Base-by-base conservation (phyloP, 2,329 filamentous ascomycete genomes). In the Shiraia bambusicola region DNA sequence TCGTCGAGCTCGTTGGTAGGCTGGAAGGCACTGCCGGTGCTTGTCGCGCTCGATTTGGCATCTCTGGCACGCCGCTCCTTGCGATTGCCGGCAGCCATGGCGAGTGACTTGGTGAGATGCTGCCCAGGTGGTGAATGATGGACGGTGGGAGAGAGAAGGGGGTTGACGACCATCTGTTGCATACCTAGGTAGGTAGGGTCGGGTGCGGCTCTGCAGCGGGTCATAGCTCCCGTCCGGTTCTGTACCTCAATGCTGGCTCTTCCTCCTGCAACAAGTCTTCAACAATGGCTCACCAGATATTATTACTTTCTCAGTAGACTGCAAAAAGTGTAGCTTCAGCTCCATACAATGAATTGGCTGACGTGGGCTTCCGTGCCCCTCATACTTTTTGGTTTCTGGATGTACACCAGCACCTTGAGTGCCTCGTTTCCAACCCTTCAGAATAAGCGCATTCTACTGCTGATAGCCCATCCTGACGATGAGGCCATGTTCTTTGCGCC, bases 401-500 rank as follows among this genome's bases (percentile, higher is more conserved):
- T 76, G 43, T 74, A 74, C 54, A 75, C 73, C 22, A 65, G 70
- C 24, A 70, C 71, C 45, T 63, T 76, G 45, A 70, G 62, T 49
- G 50, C 49, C 15, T 67, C 77, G 24, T 80, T 88, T 56, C 87
- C 88, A 3, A 79, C 74, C 31, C 74, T 96, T 50, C 77, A 76
- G 56, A 86, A 88, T 73, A 94, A 95, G 77, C 83, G 88, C 61
- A 89, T 98, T 63, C 87, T 88, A 66, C 80, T 98, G 39, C 77
- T 98, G 40, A 97, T 98, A 61, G 93, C 93, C 15, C 93, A 98
- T 72, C 93, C 93, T 0, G 93, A 98, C 71, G 93, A 98, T 63
- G 93, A 98, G 75, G 93, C 92, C 69, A 98, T 98, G 93, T 98
- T 98, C 77, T 98, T 98, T 72, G 83, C 90, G 50, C 93, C 93